Base-by-base conservation (phyloP, 2,329 filamentous ascomycete species). In the Xylariaceae sp. region DNA sequence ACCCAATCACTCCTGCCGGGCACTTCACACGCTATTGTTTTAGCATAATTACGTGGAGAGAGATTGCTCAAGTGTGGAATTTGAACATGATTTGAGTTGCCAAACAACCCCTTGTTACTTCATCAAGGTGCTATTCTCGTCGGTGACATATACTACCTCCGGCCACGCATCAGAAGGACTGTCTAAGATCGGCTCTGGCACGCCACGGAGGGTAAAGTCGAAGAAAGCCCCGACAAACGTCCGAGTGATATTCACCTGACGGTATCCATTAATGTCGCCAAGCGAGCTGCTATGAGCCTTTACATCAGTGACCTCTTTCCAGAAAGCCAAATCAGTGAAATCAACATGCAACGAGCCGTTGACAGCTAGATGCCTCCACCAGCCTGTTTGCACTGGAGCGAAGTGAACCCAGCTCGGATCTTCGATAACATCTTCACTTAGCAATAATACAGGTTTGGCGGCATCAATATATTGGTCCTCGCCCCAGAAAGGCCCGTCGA, bases 401-500 rank as follows among this genome's bases (percentile, higher is more conserved):
- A 62, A 64, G 3, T 16, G 44, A 5, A 32, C 27, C 57, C 62
- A 65, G 1, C n/a, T 53, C 4, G 16, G 1, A 18, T 62, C 61
- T 9, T 33, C 11, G 7, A 16, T 13, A 0, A 4, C 15, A 26
- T 50, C 9, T 29, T 52, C 15, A 16, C 41, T 48, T 15, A 65
- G 42, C 2, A 67, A 35, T 8, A 64, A 26, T 1, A 60, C 47
- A 1, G 64, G 64, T 26, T 50, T 57, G 1, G 33, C 42, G 18
- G 59, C 46, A 5, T 55, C 55, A 0, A 57, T 48, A 15, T 30
- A 16, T 3, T 52, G 50, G 16, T 20, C 10, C 6, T 29, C 18
- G 3, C 55, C 54, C 3, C 40, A 57, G 18, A 60, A 44, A 2
- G 45, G 21, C 8, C 65, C 65, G 46, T 67, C 64, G 2, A 64